Conservation (phyloP, 2,329 filamentous ascomycete species). For the Cyclaneusma minus region DNA sequence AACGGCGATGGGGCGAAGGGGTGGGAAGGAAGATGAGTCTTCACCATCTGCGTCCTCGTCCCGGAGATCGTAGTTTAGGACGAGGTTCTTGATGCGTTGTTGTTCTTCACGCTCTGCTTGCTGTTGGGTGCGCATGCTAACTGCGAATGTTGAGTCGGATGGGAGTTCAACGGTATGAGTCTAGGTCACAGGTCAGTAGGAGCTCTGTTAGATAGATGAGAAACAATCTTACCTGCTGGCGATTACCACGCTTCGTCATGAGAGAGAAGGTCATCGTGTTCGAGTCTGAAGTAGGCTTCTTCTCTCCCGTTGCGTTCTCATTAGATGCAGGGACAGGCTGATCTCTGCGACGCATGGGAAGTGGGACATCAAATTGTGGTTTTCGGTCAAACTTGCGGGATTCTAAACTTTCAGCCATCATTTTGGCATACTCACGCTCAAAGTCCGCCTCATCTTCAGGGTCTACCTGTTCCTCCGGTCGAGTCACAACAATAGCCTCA, state of each 20-base stretch:
- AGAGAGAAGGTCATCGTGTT: constrained; percentile 93
- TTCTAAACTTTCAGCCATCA: constrained; percentile 96
- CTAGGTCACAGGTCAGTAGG: constrained; percentile 26
- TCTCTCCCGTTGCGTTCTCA: constrained; percentile 24
- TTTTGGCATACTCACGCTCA: constrained; percentile 91
- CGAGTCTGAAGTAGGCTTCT: constrained; percentile 17
- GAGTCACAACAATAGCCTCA: constrained; percentile 81
- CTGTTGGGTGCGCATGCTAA: constrained; percentile 92
- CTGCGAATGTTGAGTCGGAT: constrained; percentile 82
- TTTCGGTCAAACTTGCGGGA: constrained; percentile 94
- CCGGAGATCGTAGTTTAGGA: constrained; percentile 88
- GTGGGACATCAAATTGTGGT: constrained; percentile 83
- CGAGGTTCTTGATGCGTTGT: constrained; percentile 94
- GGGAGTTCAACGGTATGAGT: constrained; percentile 83
- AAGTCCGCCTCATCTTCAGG: constrained; percentile 94
- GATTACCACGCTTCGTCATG: constrained; percentile 89
- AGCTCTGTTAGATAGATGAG: constrained; percentile 1
- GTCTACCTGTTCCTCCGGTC: constrained; percentile 78
- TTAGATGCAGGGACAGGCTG: constrained; percentile 36
- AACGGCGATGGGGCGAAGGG: constrained; percentile 32
- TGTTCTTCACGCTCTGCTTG: constrained; percentile 92
- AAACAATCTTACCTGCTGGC: constrained; percentile 56
- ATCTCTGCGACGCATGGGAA: constrained; percentile 67
- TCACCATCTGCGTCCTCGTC: constrained; percentile 75
- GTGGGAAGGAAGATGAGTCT: constrained; percentile 24